Evolutionary conservation across 1,284 basidiomycete species (phyloP), one percentile per base, ranked within the genome.

Genomic region (Pseudozyma thailandica): DNA sequence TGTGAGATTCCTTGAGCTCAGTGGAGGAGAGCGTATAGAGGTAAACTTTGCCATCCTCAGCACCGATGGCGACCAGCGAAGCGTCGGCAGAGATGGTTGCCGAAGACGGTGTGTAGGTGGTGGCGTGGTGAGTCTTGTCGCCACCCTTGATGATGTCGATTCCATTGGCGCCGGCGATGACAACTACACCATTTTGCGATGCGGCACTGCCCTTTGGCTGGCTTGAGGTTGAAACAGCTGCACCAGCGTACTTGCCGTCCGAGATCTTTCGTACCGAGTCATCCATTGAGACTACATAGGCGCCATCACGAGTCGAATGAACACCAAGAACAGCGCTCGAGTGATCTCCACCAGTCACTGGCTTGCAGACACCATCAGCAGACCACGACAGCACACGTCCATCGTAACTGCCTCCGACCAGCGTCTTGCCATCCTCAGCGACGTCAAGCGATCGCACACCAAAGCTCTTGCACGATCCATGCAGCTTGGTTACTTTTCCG

Each of bases 321-420:
- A 97, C 82, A 1, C 88, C 90, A 0, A 90, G 87, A 23, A 98
- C 87, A 41, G 91, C 85, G 43, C 86, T 91, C 4, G 88, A 85
- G 82, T 94, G 93, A 0, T 89, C 88, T 1, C 86, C 84, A 2
- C 93, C 73, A 26, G 84, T 78, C 0, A 93, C 81, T 2, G 57
- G 60, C 47, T 44, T 53, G 54, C 68, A 64, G 25, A 47, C 50
- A 88, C 72, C 55, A 50, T 81, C 41, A 66, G 71, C 20, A 57
- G 74, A 75, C 80, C 91, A 92, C 2, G 88, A 86, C 55, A 91
- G 86, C 2, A 91, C 85, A 7, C 91, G 88, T 0, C 94, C 94
- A 73, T 94, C 92, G 20, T 92, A 91, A 0, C 91, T 90, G 7
- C 73, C 73, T 16, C 61, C 72, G 0, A 72, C 41, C 28, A 74